A percentile compares a stretch with the other conserved stretches of the same genome.
Conservation (phyloP, 352 stramenopile species). For the Globisporangium spiculum region DNA sequence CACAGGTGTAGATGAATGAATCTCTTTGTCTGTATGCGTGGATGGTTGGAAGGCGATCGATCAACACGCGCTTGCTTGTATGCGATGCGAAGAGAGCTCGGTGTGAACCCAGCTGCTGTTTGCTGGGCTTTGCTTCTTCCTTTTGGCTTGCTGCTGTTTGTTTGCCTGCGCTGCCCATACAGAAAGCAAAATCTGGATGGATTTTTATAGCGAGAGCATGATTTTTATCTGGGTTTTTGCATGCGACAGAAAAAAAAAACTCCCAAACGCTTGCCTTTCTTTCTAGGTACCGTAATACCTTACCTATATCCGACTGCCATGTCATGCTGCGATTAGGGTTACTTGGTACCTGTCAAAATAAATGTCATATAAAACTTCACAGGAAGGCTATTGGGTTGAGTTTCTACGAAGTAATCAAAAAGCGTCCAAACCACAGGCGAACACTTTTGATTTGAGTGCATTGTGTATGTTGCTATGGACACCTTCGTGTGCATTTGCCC, state of each 20-base stretch:
- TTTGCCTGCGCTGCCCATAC: background rate
- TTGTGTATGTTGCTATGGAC: too few relatives aligned
- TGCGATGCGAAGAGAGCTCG: background rate
- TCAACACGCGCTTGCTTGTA: background rate
- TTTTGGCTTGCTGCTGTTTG: background rate
- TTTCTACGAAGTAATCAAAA: too few relatives aligned
- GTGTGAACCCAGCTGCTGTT: background rate
- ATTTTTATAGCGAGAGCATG: background rate
- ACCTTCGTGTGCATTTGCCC: too few relatives aligned
- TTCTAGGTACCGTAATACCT: too few relatives aligned
- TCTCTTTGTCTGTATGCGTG: background rate
- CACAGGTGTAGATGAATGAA: background rate
- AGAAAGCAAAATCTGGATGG: background rate
- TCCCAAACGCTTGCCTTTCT: background rate
- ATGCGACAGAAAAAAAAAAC: background rate
- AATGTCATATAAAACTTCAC: too few relatives aligned
- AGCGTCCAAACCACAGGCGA: too few relatives aligned
- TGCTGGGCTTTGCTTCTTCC: background rate
- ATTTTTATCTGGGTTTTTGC: conserved; percentile 1
- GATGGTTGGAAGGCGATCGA: background rate
- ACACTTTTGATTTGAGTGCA: too few relatives aligned
- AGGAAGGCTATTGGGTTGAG: too few relatives aligned
- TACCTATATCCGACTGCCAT: too few relatives aligned
- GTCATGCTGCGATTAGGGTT: too few relatives aligned
- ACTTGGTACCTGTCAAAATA: too few relatives aligned